Evolutionary conservation across 208 protist genomes (phyloP), one percentile per base, ranked within the genome.

Genomic region (Crithidia sp.): DNA sequence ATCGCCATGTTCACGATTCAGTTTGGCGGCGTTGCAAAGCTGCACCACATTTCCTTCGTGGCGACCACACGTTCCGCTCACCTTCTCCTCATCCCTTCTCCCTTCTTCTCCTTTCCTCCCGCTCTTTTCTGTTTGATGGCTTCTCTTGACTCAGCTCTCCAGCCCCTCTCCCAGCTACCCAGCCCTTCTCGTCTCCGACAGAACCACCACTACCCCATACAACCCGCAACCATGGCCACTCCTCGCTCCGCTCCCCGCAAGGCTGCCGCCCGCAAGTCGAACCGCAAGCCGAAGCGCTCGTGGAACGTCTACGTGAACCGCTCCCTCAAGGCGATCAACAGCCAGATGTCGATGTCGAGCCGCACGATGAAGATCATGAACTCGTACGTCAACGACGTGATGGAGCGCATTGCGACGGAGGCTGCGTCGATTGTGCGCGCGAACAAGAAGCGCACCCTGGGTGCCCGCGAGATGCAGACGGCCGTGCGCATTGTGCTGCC

Each of bases 311-410:
- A 49, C 79, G 85, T 96, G 64, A 91, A 80, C 88, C 94, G 93
- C 84, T 94, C 95, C 7, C 85, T 99, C 41, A 98, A 98, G 89
- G 89, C 98, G 82, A 97, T 99, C 70, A 98, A 99, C 92, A 91
- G 97, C 75, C 82, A 92, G 69, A 98, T 98, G 68, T 96, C 96
- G 79, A 98, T 99, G 81, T 97, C 94, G 40, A 88, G 85, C 76
- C 90, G 95, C 73, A 97, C 96, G 63, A 99, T 99, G 98, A 82
- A 80, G 62, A 98, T 99, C 72, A 97, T 99, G 93, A 98, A 99
- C 93, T 98, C 95, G 17, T 99, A 99, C 79, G 96, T 99, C 71
- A 96, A 94, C 82, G 98, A 99, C 91, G 91, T 98, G 75, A 98
- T 99, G 80, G 98, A 99, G 84, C 89, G 97, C 76, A 95, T 99